Conservation (phyloP, 2,329 filamentous ascomycete species). For the Trichoderma sp. region DNA sequence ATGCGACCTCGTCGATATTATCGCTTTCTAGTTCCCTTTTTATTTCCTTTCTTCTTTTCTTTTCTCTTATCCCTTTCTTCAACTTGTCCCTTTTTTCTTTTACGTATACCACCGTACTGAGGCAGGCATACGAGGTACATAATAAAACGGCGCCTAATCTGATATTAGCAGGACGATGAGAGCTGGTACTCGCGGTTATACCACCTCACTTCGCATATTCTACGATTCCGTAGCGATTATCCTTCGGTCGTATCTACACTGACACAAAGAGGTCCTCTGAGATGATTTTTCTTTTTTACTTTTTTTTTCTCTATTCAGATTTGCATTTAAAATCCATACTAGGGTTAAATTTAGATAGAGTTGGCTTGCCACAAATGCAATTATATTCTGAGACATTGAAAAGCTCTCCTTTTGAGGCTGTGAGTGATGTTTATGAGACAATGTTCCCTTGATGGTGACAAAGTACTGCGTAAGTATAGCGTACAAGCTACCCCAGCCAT, state of each 20-base stretch:
- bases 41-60: background rate
- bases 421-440: background rate
- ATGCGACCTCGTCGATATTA: background rate
- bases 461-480: background rate
- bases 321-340: constrained; percentile 22
- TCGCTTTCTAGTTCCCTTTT: background rate
- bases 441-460: background rate
- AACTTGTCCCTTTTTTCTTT: background rate
- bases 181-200: constrained; percentile 3
- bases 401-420: background rate
- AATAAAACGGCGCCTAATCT: constrained; percentile 18
- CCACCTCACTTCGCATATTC: background rate
- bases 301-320: constrained; percentile 22
- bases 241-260: constrained; percentile 15
- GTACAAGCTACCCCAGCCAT: background rate
- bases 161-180: constrained; percentile 17
- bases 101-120: constrained; percentile 1
- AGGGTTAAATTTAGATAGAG: constrained; percentile 33
- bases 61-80: background rate
- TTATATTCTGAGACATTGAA: constrained; percentile 22
- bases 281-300: background rate
- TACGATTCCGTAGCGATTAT: constrained; percentile 10
- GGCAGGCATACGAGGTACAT: constrained; percentile 14
- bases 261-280: constrained; percentile 11
- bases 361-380: constrained; percentile 36